Percentiles rank a stretch among this genome's conserved stretches.
These are phyloP conservation scores for Artemisia tridentata DNA, from an alignment of 129 eudicot genomes.

Conservation along the genomic window DNA sequence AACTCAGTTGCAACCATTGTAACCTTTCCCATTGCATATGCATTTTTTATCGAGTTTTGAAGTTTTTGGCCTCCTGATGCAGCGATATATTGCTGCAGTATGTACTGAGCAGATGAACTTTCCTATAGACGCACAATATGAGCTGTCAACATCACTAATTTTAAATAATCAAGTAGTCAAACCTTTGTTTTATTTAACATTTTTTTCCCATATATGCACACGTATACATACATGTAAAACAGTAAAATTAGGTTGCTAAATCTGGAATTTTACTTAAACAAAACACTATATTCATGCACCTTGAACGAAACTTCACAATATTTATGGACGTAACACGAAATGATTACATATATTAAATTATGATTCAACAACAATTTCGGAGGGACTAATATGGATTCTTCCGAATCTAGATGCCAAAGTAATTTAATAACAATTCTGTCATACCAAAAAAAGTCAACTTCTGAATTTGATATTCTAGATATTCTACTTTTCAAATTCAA, in stretches of 20 bases:
- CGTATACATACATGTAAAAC: neutral
- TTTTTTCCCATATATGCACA: neutral
- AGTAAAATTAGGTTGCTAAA: neutral
- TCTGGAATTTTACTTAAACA: neutral
- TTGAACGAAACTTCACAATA: neutral
- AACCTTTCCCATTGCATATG: slow-evolving; percentile 83
- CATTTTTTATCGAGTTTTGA: slow-evolving; percentile 64
- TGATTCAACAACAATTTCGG: neutral
- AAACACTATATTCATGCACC: neutral
- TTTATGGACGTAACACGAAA: neutral
- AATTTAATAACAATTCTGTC: slow-evolving; percentile 2
- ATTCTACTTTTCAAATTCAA: slow-evolving; percentile 6
- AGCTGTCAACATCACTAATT: slow-evolving; percentile 18
- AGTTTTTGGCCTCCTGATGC: slow-evolving; percentile 83
- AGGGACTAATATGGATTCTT: slow-evolving; percentile 9
- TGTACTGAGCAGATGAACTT: slow-evolving; percentile 85
- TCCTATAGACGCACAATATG: slow-evolving; percentile 37
- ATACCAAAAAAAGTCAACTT: slow-evolving; percentile 22
- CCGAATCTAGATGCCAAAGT: slow-evolving; percentile 21
- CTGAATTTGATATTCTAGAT: neutral
- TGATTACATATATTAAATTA: neutral
- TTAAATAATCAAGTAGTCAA: neutral
- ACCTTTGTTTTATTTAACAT: no score
- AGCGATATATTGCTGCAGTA: slow-evolving; percentile 81
- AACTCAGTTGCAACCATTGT: slow-evolving; percentile 79